Percentiles rank a stretch among this genome's conserved stretches.
phyloP scores from a whole-genome alignment of 257 asterid species.

The Buddleja alternifolia region DNA sequence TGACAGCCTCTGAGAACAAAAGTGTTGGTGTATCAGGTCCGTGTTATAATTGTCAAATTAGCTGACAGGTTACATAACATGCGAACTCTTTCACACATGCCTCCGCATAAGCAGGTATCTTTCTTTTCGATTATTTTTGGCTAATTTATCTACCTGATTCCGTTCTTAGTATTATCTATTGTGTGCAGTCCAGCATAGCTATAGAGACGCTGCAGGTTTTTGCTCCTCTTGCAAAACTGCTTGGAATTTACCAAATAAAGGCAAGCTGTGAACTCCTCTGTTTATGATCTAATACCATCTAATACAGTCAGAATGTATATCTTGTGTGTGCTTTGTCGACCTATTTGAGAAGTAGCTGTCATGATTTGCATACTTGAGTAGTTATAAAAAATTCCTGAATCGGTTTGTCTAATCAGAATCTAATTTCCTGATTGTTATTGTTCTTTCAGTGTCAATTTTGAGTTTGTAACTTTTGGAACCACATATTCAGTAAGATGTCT shows the following conservation, averaged over 20 bases:
- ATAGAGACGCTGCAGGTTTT: constrained; percentile 90
- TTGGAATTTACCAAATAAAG: constrained; percentile 94
- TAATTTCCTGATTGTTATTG: too few species aligned
- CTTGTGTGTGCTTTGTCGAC: too few species aligned
- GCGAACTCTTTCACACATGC: constrained; percentile 98
- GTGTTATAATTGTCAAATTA: constrained; percentile 89
- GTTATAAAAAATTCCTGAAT: too few species aligned
- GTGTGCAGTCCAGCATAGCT: constrained; percentile 82
- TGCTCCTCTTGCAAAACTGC: constrained; percentile 93
- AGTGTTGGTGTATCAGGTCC: constrained; percentile 60
- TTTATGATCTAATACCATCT: too few species aligned
- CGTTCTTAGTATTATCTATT: constrained; percentile 24
- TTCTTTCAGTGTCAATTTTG: too few species aligned
- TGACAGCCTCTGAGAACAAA: constrained; percentile 29
- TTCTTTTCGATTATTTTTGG: constrained; percentile 22
- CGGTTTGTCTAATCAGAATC: too few species aligned
- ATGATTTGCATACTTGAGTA: too few species aligned
- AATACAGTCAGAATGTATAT: too few species aligned
- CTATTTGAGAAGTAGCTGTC: too few species aligned
- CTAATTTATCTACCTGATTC: constrained; percentile 20
- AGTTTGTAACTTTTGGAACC: too few species aligned
- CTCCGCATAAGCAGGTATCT: constrained; percentile 93
- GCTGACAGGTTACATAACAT: constrained; percentile 96
- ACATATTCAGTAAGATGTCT: too few species aligned
- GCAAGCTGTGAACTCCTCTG: constrained; percentile 31